Conservation (phyloP, 2,329 filamentous ascomycete genomes). For the Penicillium aurantiogriseum region DNA sequence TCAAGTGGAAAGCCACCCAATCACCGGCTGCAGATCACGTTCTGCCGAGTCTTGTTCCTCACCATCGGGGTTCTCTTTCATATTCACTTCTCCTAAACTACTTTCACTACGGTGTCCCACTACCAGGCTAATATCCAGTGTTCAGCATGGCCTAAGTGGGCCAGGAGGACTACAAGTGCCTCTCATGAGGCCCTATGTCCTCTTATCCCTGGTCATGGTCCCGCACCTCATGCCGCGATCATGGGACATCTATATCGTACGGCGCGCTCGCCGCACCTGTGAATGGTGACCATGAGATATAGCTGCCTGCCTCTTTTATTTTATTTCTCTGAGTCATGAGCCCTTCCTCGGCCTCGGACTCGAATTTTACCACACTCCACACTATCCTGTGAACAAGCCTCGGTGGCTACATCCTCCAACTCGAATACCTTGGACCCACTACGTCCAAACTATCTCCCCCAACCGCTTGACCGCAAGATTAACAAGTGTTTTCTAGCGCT, state of each 20-base stretch:
- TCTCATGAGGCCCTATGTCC: background rate
- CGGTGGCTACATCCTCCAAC: slow-evolving; percentile 1
- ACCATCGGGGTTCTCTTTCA: background rate
- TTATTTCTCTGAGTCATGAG: background rate
- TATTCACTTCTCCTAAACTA: background rate
- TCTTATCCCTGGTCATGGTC: slow-evolving; percentile 15
- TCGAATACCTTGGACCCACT: slow-evolving; percentile 20
- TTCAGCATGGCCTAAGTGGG: background rate
- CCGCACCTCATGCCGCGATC: slow-evolving; percentile 21
- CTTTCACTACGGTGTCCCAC: background rate
- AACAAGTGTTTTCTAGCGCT: slow-evolving; percentile 3
- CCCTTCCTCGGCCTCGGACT: background rate
- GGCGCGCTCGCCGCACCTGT: background rate
- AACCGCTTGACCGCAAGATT: slow-evolving; percentile 28
- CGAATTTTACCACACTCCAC: background rate
- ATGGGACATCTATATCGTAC: slow-evolving; percentile 16
- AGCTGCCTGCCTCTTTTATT: background rate
- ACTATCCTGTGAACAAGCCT: background rate
- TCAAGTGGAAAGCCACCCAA: slow-evolving; percentile 23
- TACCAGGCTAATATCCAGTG: background rate
- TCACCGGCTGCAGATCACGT: slow-evolving; percentile 28
- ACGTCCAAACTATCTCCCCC: slow-evolving; percentile 15
- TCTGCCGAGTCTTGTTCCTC: slow-evolving; percentile 7
- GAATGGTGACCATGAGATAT: slow-evolving; percentile 3
- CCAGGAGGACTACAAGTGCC: background rate